Evolutionary conservation across 768 basidiomycete species (phyloP).

Genomic region (Tricholoma flavovirens): DNA sequence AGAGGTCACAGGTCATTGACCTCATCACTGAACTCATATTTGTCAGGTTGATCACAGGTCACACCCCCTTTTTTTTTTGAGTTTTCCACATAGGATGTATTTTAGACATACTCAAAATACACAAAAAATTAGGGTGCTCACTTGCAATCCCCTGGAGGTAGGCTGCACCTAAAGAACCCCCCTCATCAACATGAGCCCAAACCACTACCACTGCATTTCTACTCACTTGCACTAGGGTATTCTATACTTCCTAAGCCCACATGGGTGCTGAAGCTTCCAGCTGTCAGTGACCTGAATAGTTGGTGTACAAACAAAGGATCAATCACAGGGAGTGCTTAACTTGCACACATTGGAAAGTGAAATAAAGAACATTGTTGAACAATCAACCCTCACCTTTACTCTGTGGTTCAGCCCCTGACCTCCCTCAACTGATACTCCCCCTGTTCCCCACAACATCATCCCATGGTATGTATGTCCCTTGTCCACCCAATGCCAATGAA

Average conservation of each 20-base stretch:
- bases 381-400: not conserved
- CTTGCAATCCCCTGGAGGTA: not conserved
- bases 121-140: not conserved
- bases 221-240: not conserved
- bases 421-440: too few species aligned
- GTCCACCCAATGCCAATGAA: too few species aligned
- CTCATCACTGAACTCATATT: too few species aligned
- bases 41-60: too few species aligned
- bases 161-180: not conserved
- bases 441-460: too few species aligned
- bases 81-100: too few species aligned
- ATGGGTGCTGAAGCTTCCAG: not conserved
- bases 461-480: too few species aligned
- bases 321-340: not conserved
- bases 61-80: too few species aligned
- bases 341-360: not conserved
- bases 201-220: not conserved
- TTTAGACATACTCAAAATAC: not conserved
- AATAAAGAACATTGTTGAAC: not conserved
- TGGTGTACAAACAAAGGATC: not conserved
- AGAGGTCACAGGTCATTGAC: too few species aligned
- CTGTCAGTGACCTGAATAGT: not conserved
- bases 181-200: not conserved
- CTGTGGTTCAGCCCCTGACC: too few species aligned
- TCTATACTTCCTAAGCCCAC: not conserved